These are phyloP conservation scores for Acanthamoeba castellanii DNA, from an alignment of 208 protist species.

Conservation along the genomic window DNA sequence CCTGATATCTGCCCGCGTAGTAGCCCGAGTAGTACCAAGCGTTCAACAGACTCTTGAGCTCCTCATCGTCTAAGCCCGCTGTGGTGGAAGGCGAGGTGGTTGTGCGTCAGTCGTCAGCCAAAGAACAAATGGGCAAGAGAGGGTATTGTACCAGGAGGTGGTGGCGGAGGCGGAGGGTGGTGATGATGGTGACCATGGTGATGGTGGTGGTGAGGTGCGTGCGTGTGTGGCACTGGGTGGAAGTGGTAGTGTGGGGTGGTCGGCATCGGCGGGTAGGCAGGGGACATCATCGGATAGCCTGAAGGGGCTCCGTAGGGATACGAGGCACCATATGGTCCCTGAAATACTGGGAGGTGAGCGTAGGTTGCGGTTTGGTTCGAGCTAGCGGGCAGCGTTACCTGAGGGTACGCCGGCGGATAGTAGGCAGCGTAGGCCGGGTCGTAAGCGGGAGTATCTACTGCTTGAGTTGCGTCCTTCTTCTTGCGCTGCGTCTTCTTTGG, in stretches of 20 bases:
- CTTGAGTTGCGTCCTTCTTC: neutral
- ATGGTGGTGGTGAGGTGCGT: constrained; percentile 16
- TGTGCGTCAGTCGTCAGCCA: neutral
- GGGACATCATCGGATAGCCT: neutral
- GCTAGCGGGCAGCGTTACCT: neutral
- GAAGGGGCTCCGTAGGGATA: neutral
- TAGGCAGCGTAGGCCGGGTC: neutral
- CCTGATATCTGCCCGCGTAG: constrained; percentile 67
- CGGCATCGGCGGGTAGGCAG: neutral
- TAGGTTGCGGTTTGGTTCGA: too few species aligned
- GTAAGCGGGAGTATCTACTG: neutral
- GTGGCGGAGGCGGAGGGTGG: constrained; percentile 6
- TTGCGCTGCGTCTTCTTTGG: constrained; percentile 12
- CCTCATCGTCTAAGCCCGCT: constrained; percentile 33
- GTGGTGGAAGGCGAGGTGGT: neutral
- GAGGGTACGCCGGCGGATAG: neutral
- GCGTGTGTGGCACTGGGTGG: neutral
- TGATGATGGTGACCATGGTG: neutral
- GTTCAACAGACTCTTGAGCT: constrained; percentile 32
- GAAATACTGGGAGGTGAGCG: neutral
- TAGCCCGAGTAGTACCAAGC: constrained; percentile 65
- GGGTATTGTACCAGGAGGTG: neutral
- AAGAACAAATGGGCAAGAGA: too few species aligned
- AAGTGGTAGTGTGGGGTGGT: constrained; percentile 43
- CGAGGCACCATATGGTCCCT: neutral